Conservation (phyloP, 495 filamentous ascomycete genomes). For the Paragyromitra xinjiangensis region DNA sequence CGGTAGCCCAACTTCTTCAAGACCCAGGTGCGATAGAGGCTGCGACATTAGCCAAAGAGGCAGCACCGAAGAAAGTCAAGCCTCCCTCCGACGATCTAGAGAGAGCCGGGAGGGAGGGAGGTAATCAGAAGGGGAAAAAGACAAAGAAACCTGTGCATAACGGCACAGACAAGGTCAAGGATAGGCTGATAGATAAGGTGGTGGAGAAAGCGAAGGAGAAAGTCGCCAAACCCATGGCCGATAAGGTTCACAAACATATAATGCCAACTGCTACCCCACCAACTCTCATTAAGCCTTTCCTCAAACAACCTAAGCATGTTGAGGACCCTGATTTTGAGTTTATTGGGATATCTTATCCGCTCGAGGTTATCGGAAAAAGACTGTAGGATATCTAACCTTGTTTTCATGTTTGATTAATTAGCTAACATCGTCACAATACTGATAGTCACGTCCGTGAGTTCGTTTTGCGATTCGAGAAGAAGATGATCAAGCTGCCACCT, state of each 20-base stretch:
- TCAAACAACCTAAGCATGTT: conserved; percentile 51
- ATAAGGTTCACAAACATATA: conserved; percentile 23
- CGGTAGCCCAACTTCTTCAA: conserved; percentile 40
- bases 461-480: conserved; percentile 54
- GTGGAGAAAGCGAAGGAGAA: conserved; percentile 29
- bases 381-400: conserved; percentile 35
- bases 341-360: conserved; percentile 49
- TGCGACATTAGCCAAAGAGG: conserved; percentile 24
- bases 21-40: conserved; percentile 33
- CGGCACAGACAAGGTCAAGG: background rate
- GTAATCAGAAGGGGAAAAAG: conserved; percentile 11
- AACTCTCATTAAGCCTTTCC: conserved; percentile 31
- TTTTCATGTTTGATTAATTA: background rate
- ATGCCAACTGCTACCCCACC: conserved; percentile 2
- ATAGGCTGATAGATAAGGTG: conserved; percentile 13
- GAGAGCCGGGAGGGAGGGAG: background rate
- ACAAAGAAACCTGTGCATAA: conserved; percentile 11
- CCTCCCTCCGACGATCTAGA: background rate
- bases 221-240: conserved; percentile 12
- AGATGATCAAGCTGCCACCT: conserved; percentile 45
- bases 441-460: conserved; percentile 53
- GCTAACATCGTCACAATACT: conserved; percentile 5
- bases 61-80: conserved; percentile 1
- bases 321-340: conserved; percentile 53
- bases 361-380: conserved; percentile 46